Conservation (phyloP, 179 eudicot species). For the Beta corolliflora region DNA sequence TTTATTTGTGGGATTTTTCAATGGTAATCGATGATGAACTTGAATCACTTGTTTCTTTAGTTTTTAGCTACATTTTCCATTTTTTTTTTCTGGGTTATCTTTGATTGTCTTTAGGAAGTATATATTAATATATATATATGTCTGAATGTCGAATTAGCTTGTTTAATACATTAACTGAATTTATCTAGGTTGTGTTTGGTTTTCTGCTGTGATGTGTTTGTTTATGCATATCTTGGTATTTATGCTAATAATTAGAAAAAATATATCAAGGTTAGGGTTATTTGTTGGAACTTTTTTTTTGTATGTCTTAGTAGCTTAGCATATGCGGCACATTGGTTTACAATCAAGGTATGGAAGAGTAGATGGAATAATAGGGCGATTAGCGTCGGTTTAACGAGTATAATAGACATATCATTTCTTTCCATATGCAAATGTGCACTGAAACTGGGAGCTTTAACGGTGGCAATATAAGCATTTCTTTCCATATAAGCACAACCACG, state of each 20-base stretch:
- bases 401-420: background rate
- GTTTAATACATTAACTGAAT: background rate
- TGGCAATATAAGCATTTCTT: too few species aligned
- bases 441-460: background rate
- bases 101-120: background rate
- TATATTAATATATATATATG: too few species aligned
- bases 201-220: background rate
- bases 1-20: constrained; percentile 11
- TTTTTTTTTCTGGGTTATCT: background rate
- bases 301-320: too few species aligned
- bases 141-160: background rate
- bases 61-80: background rate
- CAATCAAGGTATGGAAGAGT: background rate
- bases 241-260: background rate
- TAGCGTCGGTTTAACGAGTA: background rate
- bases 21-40: constrained; percentile 2
- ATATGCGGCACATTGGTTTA: background rate
- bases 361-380: background rate
- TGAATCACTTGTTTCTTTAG: background rate
- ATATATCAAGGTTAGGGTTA: background rate
- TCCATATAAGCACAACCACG: background rate
- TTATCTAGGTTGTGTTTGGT: background rate
- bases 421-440: background rate
- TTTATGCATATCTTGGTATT: background rate
- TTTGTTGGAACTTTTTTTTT: background rate